phyloP scores from a whole-genome alignment of 2,329 filamentous ascomycete species.

The Apiospora hydei region DNA sequence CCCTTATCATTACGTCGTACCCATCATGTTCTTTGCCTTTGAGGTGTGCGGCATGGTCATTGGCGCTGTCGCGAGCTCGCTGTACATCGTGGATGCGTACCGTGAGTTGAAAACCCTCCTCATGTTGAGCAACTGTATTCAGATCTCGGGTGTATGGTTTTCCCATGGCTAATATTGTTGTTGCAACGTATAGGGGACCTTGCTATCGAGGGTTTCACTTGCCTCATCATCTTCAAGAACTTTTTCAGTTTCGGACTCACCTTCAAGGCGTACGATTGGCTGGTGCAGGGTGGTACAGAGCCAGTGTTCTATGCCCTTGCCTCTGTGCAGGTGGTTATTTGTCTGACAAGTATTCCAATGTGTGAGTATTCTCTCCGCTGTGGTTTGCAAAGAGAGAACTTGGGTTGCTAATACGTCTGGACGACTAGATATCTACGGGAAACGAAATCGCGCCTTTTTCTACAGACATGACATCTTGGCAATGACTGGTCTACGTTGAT shows the following conservation, averaged over 20 bases:
- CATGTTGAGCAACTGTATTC: not conserved
- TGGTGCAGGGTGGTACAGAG: slow-evolving; percentile 69
- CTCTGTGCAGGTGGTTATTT: slow-evolving; percentile 80
- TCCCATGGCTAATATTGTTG: not conserved
- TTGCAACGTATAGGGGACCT: slow-evolving; percentile 66
- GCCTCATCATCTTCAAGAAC: slow-evolving; percentile 93
- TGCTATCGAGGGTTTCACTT: slow-evolving; percentile 87
- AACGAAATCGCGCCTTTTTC: slow-evolving; percentile 78
- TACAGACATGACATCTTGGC: slow-evolving; percentile 75
- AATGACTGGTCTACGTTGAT: slow-evolving; percentile 41
- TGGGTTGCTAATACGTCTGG: not conserved
- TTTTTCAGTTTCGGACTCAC: slow-evolving; percentile 89
- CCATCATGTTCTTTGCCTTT: slow-evolving; percentile 82
- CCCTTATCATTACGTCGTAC: slow-evolving; percentile 74
- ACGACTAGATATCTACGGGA: slow-evolving; percentile 76
- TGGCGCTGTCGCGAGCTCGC: slow-evolving; percentile 81
- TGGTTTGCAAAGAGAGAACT: not conserved
- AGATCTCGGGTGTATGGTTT: not conserved
- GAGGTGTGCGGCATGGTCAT: slow-evolving; percentile 92
- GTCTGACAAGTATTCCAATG: slow-evolving; percentile 76
- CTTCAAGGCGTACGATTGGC: slow-evolving; percentile 85
- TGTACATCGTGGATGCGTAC: slow-evolving; percentile 94
- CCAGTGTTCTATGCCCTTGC: slow-evolving; percentile 73
- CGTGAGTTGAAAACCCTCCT: slow-evolving; percentile 56
- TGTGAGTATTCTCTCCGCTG: slow-evolving; percentile 64